Base-by-base conservation (phyloP, 2,329 filamentous ascomycete species). In the Diaporthe sp. region DNA sequence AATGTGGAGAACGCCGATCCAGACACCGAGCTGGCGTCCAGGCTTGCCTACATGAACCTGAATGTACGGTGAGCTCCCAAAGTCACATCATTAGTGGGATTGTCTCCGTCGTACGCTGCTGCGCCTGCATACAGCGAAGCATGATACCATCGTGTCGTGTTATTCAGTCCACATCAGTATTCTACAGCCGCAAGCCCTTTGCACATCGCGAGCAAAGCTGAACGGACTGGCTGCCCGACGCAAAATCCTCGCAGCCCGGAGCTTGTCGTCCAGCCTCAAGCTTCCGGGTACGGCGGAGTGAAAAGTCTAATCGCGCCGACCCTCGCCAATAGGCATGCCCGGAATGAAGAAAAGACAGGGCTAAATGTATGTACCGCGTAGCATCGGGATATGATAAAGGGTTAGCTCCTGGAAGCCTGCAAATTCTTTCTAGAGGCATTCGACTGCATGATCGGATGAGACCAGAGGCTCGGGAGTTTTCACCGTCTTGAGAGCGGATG, bases 1-100 rank as follows among this genome's bases (percentile, higher is more conserved):
- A 68, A 39, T 68, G 63, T 67, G 63, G 47, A 68, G 63, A 53
- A 68, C 28, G 63, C 63, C 44, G 63, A 68, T 51, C 63, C 22
- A 68, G 47, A 37, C 63, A 68, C 63, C 63, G 63, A 53, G 28
- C 28, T n/a, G 44, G 22, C 34, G 63, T 53, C 63, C 31, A 25
- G 51, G 63, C 44, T 8, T 51, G 15, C 61, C 2, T 20, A 68
- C 47, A 12, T 51, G 63, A 51, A 51, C 28, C 6, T 68, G 44
- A 37, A 68, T 51, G 28, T 51, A 68, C 63, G 63, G 63, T 68
- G 63, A 68, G 44, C 44, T 15, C 31, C 31, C 44, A 39, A 49
- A 68, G 63, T 53, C 10, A 31, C 28, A 68, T 25, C 6, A 37
- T n/a, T 12, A 53, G 47, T 68, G 47, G 47, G 31, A 68, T 68